Percentiles rank a stretch among this genome's conserved stretches.
phyloP scores from a whole-genome alignment of 2,329 filamentous ascomycete species.

The Neoascochyta sp. region DNA sequence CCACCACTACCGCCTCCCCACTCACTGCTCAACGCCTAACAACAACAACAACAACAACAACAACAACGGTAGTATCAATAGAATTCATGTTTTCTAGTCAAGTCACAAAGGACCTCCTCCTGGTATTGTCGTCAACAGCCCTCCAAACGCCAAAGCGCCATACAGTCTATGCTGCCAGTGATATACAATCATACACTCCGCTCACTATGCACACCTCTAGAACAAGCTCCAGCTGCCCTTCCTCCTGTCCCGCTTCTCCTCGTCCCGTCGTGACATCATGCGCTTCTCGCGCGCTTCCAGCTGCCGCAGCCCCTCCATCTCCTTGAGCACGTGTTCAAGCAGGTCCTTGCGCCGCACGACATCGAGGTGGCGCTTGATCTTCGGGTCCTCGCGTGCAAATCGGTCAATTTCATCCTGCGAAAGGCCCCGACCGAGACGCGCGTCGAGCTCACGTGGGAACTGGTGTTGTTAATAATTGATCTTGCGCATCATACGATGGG shows the following conservation, averaged over 20 bases:
- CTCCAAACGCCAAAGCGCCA: constrained; percentile 15
- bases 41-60: no score
- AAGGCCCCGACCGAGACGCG: constrained; percentile 76
- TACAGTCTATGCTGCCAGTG: constrained; percentile 16
- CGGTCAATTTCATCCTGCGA: constrained; percentile 76
- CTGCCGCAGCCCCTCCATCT: constrained; percentile 88
- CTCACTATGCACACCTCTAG: constrained; percentile 8
- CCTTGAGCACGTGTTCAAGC: constrained; percentile 85
- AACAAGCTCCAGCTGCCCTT: constrained; percentile 35
- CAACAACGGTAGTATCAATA: no score
- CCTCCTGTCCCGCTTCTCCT: constrained; percentile 20
- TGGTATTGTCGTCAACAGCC: constrained; percentile 9
- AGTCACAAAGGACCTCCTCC: no score
- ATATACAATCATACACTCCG: constrained; percentile 3
- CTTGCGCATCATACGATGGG: no score
- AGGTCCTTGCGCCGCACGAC: constrained; percentile 89
- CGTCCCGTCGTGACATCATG: constrained; percentile 23
- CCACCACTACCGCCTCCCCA: no score
- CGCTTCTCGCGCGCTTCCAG: constrained; percentile 72
- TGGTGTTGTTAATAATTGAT: no score
- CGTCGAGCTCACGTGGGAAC: constrained; percentile 88
- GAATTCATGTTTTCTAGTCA: no score
- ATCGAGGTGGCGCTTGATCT: constrained; percentile 83
- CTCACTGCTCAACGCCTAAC: no score
- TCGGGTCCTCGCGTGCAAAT: constrained; percentile 90